Evolutionary conservation across 495 filamentous ascomycete genomes (phyloP).

Genomic region (Astrocystis sublimbata): DNA sequence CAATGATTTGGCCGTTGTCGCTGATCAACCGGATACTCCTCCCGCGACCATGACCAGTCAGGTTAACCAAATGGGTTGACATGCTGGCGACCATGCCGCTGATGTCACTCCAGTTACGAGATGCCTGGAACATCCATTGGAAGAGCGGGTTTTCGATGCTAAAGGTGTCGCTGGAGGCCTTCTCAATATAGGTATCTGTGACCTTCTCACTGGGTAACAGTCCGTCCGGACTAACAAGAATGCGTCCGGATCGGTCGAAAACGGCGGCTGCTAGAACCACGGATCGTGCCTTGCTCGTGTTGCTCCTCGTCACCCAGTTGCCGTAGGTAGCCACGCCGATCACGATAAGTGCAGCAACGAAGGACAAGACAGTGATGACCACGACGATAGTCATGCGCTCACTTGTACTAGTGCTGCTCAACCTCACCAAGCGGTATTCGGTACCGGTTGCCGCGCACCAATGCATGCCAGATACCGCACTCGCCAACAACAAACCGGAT

Average conservation of each 20-base stretch:
- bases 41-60: slow-evolving; percentile 28
- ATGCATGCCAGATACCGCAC: slow-evolving; percentile 83
- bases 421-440: slow-evolving; percentile 52
- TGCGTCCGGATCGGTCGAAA: slow-evolving; percentile 71
- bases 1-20: slow-evolving; percentile 49
- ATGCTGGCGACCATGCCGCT: slow-evolving; percentile 69
- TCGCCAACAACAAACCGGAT: slow-evolving; percentile 66
- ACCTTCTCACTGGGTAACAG: slow-evolving; percentile 79
- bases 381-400: slow-evolving; percentile 62
- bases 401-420: slow-evolving; percentile 34
- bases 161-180: slow-evolving; percentile 74
- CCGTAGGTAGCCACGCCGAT: slow-evolving; percentile 53
- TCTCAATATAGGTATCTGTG: slow-evolving; percentile 73
- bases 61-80: slow-evolving; percentile 55
- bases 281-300: slow-evolving; percentile 69
- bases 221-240: slow-evolving; percentile 80
- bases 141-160: slow-evolving; percentile 77
- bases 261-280: slow-evolving; percentile 74
- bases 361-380: slow-evolving; percentile 63
- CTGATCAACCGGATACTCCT: slow-evolving; percentile 38
- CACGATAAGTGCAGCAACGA: slow-evolving; percentile 59
- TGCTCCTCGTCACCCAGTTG: slow-evolving; percentile 54
- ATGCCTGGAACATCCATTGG: slow-evolving; percentile 82
- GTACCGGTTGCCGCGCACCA: slow-evolving; percentile 80
- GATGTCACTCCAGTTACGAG: slow-evolving; percentile 71